Base-by-base conservation (phyloP, 1,139 yeast species). In the Pichia sp. region DNA sequence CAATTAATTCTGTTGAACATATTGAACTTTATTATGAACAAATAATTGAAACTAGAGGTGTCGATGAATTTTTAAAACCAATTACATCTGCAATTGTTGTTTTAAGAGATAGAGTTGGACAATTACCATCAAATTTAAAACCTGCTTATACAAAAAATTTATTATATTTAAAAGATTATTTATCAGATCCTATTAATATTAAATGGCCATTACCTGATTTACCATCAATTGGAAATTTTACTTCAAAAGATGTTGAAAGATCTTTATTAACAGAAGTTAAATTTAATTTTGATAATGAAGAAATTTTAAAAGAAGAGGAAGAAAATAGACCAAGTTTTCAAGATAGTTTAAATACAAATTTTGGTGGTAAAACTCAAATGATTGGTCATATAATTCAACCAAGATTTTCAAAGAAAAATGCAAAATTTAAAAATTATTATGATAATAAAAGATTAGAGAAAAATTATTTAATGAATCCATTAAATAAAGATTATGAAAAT, bases 41-140 rank as follows among this genome's bases (percentile, higher is more conserved):
- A 56, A 30, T 57, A 59, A 25, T 65, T 71, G 45, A 58, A 59
- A 10, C 63, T 48, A 47, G 53, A 67, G 24, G 39, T 20, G 16
- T 41, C 9, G 45, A 46, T 22, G 70, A 73, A 26, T 77, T 78
- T 55, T 65, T 86, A 43, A 82, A 79, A 53, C 78, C 77, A 39
- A 77, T 85, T 22, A 80, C 90, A 2, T 87, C 96, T 0, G 87
- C 95, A 1, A 75, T 85, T 16, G 96, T 89, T 4, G 87, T 90
- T 38, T 65, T 87, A 44, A 69, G 96, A 55, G 95, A 84, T 55
- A 74, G 80, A 50, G 87, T 85, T n/a, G 97, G 97, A 6, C 74
- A 77, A 37, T 63, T 90, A 39, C 95, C 96, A 2, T 83, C 87
- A 0, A 95, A 83, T 55, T 66, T 87, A 41, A 73, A 84, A 58